phyloP scores from a whole-genome alignment of 306 rosid genomes.

The Sicyos baderoa region DNA sequence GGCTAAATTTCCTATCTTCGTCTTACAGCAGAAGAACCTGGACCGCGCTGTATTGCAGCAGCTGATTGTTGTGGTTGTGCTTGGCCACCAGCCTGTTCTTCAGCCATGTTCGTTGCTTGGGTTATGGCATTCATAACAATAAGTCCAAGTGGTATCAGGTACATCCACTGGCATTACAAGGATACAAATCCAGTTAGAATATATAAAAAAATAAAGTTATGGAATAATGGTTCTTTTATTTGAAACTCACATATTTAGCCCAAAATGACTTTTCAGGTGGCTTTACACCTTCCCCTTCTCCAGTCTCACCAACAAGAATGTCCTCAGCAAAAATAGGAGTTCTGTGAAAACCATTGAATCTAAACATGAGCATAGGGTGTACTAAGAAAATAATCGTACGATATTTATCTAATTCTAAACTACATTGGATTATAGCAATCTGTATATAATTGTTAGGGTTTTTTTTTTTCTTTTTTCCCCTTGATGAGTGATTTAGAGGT shows the following conservation, averaged over 20 bases:
- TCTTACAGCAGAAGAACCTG: conserved; percentile 60
- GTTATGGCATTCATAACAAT: conserved; percentile 86
- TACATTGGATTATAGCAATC: not conserved
- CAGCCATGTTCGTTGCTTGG: conserved; percentile 93
- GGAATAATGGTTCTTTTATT: conserved; percentile 4
- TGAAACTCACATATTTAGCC: conserved; percentile 88
- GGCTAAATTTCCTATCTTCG: conserved; percentile 32
- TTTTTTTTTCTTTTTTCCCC: not conserved
- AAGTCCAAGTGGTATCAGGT: conserved; percentile 85
- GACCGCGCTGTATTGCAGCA: conserved; percentile 52
- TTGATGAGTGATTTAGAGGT: not conserved
- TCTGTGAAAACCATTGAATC: conserved; percentile 35
- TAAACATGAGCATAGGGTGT: not conserved
- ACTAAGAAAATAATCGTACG: not conserved
- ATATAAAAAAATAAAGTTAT: not conserved
- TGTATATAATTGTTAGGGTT: not conserved
- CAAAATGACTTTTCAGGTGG: conserved; percentile 81
- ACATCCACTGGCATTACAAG: conserved; percentile 71
- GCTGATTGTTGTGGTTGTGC: conserved; percentile 36
- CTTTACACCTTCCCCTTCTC: conserved; percentile 54
- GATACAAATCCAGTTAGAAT: conserved; percentile 5
- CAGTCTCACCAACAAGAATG: conserved; percentile 52
- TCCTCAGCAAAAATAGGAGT: conserved; percentile 82
- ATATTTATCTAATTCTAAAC: not conserved
- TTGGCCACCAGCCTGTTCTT: conserved; percentile 68